phyloP scores from a whole-genome alignment of 148 eudicot genomes.

The Rhododendron griersonianum region DNA sequence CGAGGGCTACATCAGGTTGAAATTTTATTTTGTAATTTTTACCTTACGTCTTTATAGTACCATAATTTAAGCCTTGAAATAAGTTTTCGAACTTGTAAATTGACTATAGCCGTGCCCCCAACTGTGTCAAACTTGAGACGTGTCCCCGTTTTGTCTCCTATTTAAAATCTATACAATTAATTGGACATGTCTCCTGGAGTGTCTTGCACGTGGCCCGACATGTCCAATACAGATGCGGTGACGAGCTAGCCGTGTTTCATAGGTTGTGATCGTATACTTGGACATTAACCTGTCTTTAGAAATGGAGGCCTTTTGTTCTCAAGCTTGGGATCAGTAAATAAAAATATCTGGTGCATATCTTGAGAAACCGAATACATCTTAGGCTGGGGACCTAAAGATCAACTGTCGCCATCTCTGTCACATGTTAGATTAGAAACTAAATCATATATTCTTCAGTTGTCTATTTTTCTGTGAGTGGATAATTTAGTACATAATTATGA shows the following conservation, averaged over 20 bases:
- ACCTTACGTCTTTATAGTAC: not conserved
- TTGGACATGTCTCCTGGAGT: not conserved
- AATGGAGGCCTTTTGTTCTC: not conserved
- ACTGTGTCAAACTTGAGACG: not conserved
- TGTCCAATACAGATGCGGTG: not conserved
- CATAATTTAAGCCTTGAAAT: not conserved
- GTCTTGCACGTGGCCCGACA: not conserved
- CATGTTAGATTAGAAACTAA: not conserved
- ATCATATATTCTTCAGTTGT: not conserved
- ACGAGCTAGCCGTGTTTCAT: not conserved
- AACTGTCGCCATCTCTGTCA: not conserved
- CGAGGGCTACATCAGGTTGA: not conserved
- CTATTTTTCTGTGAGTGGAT: not conserved
- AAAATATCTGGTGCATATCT: not conserved
- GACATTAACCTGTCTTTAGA: not conserved
- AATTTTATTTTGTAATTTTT: not conserved
- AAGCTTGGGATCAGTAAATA: not conserved
- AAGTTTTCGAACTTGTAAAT: not conserved
- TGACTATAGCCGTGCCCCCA: not conserved
- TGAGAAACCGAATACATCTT: not conserved
- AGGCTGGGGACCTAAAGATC: not conserved
- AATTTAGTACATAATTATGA: not conserved
- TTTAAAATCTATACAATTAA: not conserved
- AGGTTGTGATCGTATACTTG: not conserved
- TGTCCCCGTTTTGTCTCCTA: not conserved